Percentiles rank a stretch among this genome's conserved stretches.
phyloP scores from a whole-genome alignment of 1,284 basidiomycete genomes.

The Neotropicomus parvogracilis region DNA sequence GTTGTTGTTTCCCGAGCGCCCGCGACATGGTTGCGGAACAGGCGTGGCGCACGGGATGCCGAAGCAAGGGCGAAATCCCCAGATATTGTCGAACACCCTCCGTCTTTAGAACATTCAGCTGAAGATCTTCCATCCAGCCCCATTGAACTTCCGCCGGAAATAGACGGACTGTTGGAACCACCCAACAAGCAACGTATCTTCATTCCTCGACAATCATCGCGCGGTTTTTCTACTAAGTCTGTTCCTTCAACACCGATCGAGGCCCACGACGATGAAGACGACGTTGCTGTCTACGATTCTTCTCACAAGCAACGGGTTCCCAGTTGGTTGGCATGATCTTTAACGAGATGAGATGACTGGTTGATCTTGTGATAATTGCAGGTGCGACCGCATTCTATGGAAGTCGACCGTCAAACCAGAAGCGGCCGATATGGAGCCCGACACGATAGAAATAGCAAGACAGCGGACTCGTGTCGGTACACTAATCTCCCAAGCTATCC shows the following conservation, averaged over 20 bases:
- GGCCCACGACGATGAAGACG: conserved; percentile 38
- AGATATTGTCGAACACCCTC: conserved; percentile 24
- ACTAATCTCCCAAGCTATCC: conserved; percentile 52
- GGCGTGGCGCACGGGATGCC: conserved; percentile 15
- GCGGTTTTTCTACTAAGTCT: conserved; percentile 34
- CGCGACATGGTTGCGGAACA: conserved; percentile 34
- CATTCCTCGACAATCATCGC: conserved; percentile 40
- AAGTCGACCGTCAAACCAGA: conserved; percentile 62
- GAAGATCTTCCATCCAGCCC: conserved; percentile 29
- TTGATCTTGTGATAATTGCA: conserved; percentile 26
- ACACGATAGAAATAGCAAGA: conserved; percentile 32
- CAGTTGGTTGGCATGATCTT: conserved; percentile 54
- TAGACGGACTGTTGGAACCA: conserved; percentile 18
- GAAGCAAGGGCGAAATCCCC: conserved; percentile 20
- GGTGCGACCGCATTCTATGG: conserved; percentile 79
- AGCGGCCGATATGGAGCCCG: conserved; percentile 37
- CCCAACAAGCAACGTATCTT: conserved; percentile 30
- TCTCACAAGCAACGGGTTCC: conserved; percentile 78
- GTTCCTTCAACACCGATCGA: conserved; percentile 37
- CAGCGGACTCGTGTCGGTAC: conserved; percentile 49
- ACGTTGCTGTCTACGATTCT: conserved; percentile 70
- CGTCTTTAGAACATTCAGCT: conserved; percentile 21
- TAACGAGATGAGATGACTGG: neutral
- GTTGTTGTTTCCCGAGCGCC: conserved; percentile 31
- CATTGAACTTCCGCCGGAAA: conserved; percentile 15